Conservation (phyloP, 106 monocot genomes). For the Allium sativum region DNA sequence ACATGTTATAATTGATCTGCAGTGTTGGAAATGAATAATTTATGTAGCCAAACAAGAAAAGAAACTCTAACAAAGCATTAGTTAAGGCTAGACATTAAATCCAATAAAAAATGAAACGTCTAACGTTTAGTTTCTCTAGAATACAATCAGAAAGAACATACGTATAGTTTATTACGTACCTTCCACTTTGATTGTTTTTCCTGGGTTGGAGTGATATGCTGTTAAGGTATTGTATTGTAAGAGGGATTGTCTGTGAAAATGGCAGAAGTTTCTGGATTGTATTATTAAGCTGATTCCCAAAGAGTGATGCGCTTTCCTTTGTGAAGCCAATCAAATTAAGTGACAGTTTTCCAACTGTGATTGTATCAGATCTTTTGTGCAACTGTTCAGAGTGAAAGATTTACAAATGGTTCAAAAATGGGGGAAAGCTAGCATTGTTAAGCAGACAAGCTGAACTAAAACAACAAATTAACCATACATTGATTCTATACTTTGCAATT, state of each 20-base stretch:
- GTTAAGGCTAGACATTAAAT: too few relatives aligned
- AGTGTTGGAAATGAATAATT: too few relatives aligned
- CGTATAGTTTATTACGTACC: slow-evolving; percentile 14
- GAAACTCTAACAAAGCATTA: too few relatives aligned
- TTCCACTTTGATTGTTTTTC: slow-evolving; percentile 82
- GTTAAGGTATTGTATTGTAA: slow-evolving; percentile 84
- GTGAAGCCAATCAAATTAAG: slow-evolving; percentile 81
- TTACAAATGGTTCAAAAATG: neutral
- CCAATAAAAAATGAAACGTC: too few relatives aligned
- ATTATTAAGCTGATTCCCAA: slow-evolving; percentile 39
- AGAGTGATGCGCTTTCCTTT: slow-evolving; percentile 69
- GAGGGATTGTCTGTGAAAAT: slow-evolving; percentile 54
- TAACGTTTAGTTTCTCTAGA: too few relatives aligned
- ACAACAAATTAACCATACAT: too few relatives aligned
- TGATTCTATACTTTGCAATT: too few relatives aligned
- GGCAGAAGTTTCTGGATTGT: slow-evolving; percentile 45
- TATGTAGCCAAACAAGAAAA: too few relatives aligned
- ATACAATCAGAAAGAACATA: too few relatives aligned
- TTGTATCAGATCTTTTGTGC: slow-evolving; percentile 50
- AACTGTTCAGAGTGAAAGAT: slow-evolving; percentile 26
- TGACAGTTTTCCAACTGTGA: slow-evolving; percentile 72
- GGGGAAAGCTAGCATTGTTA: neutral
- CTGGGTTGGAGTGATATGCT: slow-evolving; percentile 51
- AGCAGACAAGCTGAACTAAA: too few relatives aligned
- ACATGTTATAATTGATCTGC: too few relatives aligned